phyloP scores from a whole-genome alignment of 2,329 filamentous ascomycete species.

The Fusarium austroafricanum region DNA sequence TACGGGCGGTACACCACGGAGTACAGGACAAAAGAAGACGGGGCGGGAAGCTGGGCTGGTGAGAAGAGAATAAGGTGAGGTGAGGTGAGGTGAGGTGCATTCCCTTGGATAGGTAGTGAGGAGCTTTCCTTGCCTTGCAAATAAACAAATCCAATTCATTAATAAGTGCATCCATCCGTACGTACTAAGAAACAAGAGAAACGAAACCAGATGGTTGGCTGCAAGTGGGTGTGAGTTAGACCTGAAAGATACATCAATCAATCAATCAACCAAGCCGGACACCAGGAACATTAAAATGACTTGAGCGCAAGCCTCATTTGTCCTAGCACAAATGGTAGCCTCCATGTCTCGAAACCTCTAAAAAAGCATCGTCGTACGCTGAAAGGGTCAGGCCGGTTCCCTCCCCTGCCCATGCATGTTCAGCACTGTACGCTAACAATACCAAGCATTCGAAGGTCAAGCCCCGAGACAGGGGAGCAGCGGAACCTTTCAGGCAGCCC shows the following conservation, averaged over 20 bases:
- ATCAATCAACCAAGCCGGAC: constrained; percentile 7
- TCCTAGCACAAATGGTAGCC: constrained; percentile 4
- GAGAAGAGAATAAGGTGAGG: not conserved
- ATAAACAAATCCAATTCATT: not conserved
- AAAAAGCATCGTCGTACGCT: constrained; percentile 10
- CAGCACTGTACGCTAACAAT: constrained; percentile 1
- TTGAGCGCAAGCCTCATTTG: constrained; percentile 16
- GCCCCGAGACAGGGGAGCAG: constrained; percentile 13
- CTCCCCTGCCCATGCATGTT: constrained; percentile 22
- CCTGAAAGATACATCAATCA: not conserved
- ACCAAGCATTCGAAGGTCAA: not conserved
- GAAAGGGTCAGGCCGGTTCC: constrained; percentile 5
- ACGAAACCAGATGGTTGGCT: not conserved
- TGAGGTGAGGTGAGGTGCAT: not conserved
- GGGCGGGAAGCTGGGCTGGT: not conserved
- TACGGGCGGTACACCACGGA: not conserved
- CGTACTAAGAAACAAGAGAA: not conserved
- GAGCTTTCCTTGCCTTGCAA: not conserved
- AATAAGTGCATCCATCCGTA: too few species aligned
- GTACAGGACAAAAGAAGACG: not conserved
- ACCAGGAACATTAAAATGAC: constrained; percentile 21
- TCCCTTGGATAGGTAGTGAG: not conserved
- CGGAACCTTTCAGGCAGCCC: not conserved
- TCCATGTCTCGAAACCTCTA: constrained; percentile 24
- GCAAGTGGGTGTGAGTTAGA: not conserved